Base-by-base conservation (phyloP, 352 stramenopile species). In the Phytophthora cactorum region DNA sequence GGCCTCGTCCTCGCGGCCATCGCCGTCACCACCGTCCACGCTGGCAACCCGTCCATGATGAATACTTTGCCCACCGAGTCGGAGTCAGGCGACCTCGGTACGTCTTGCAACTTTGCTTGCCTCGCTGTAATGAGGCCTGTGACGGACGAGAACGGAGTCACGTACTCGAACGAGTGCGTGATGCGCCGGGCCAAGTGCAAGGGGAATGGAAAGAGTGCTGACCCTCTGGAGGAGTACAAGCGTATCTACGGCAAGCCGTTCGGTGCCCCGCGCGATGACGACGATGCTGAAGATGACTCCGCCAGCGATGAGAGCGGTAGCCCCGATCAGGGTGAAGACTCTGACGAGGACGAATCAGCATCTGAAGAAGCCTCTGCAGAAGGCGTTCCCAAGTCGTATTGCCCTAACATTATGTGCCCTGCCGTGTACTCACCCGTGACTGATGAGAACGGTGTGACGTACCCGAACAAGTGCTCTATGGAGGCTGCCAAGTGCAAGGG, bases 381-480 rank as follows among this genome's bases (percentile, higher is more conserved):
- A 6, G 52, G 36, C 52, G 50, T 12, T 12, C 36, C 52, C 14
- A 59, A 49, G 52, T 49, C 52, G 14, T 67, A 53, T 39, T 67
- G 59, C 51, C 39, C 59, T 15, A 66, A 60, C 49, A 49, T 67
- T 11, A 0, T 54, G 34, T 81, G 74, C 51, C 53, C 52, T 44
- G 71, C 61, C 29, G 71, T 79, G 29, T 78, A 76, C 45, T 12
- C 58, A 1, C 72, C 75, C 10, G 68, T 79, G 17, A 64, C 28
- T 25, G 72, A 75, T 11, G 70, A 75, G 25, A 63, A 84, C 29
- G 74, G 74, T 11, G 46, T 60, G 12, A 72, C 38, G 7, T 84
- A 84, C 63, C 28, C 61, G 10, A 84, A 79, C 53, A 39, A 52
- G 43, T 84, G 76, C 45, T 57, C 64, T 27, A 68, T 84, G 51